Percentiles rank a stretch among this genome's conserved stretches.
Conservation (phyloP, 2,329 filamentous ascomycete genomes). For the Gremmenia infestans region DNA sequence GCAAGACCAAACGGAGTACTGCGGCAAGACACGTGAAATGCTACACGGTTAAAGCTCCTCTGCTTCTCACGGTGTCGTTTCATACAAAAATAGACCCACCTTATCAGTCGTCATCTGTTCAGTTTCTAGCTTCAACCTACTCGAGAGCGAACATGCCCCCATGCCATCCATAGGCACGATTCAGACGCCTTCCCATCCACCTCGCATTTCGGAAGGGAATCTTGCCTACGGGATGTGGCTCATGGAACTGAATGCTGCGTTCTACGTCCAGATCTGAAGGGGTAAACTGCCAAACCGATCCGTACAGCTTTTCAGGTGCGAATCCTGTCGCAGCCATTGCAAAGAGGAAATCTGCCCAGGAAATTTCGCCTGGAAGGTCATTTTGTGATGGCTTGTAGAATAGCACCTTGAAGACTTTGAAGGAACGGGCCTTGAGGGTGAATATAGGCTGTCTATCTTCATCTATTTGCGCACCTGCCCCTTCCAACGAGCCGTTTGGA, state of each 20-base stretch:
- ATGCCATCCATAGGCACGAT: slow-evolving; percentile 46
- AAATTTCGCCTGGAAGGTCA: slow-evolving; percentile 42
- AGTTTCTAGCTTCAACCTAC: background rate
- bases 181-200: slow-evolving; percentile 44
- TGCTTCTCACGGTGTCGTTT: too few species aligned
- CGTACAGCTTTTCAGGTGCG: slow-evolving; percentile 50
- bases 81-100: too few species aligned
- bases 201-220: slow-evolving; percentile 44
- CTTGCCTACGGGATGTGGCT: slow-evolving; percentile 52
- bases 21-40: too few species aligned
- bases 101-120: too few species aligned
- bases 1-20: too few species aligned
- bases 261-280: slow-evolving; percentile 36
- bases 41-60: too few species aligned
- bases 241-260: slow-evolving; percentile 54
- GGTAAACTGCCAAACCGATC: slow-evolving; percentile 56
- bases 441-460: slow-evolving; percentile 28
- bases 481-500: background rate
- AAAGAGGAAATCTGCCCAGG: slow-evolving; percentile 49
- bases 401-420: slow-evolving; percentile 40
- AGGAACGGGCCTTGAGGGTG: slow-evolving; percentile 33
- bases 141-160: slow-evolving; percentile 39
- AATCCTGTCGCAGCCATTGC: slow-evolving; percentile 49
- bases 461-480: background rate
- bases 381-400: slow-evolving; percentile 34